Percentiles rank a stretch among this genome's conserved stretches.
Evolutionary conservation across 768 basidiomycete genomes (phyloP).

Genomic region (Mycena floridula): DNA sequence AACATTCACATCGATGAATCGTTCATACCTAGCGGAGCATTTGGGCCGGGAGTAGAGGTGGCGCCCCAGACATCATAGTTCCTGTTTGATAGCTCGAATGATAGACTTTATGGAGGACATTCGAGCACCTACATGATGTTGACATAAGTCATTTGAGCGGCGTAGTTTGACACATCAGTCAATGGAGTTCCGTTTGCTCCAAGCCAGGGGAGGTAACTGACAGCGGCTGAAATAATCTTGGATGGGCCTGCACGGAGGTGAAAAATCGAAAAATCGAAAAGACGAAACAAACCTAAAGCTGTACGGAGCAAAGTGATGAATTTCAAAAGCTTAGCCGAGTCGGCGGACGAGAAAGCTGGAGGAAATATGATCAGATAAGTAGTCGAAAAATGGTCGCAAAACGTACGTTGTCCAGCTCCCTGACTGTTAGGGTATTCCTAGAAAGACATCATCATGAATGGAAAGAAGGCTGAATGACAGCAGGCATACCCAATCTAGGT

Average conservation of each 20-base stretch:
- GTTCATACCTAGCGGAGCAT: conserved; percentile 55
- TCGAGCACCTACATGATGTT: conserved; percentile 51
- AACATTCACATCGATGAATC: not conserved
- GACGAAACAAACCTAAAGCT: conserved; percentile 34
- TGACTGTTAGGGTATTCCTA: conserved; percentile 69
- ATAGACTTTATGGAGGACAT: not conserved
- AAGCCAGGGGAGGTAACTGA: conserved; percentile 63
- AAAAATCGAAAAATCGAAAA: not conserved
- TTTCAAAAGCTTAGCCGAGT: conserved; percentile 57
- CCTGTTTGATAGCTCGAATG: conserved; percentile 43
- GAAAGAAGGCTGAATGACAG: too few relatives aligned
- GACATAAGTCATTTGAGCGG: conserved; percentile 55
- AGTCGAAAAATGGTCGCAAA: too few relatives aligned
- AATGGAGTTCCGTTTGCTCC: conserved; percentile 58
- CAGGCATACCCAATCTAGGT: conserved; percentile 55
- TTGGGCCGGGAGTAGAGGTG: conserved; percentile 62
- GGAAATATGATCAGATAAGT: too few relatives aligned
- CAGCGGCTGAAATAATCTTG: conserved; percentile 65
- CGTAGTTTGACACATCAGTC: conserved; percentile 59
- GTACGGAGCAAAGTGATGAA: conserved; percentile 54
- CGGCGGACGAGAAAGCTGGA: conserved; percentile 46
- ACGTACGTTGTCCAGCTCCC: conserved; percentile 63
- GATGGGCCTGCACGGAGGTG: conserved; percentile 27
- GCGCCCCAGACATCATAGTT: conserved; percentile 77
- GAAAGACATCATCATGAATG: conserved; percentile 1